Conservation (phyloP, 2,329 filamentous ascomycete genomes). For the Podosphaera fusca region DNA sequence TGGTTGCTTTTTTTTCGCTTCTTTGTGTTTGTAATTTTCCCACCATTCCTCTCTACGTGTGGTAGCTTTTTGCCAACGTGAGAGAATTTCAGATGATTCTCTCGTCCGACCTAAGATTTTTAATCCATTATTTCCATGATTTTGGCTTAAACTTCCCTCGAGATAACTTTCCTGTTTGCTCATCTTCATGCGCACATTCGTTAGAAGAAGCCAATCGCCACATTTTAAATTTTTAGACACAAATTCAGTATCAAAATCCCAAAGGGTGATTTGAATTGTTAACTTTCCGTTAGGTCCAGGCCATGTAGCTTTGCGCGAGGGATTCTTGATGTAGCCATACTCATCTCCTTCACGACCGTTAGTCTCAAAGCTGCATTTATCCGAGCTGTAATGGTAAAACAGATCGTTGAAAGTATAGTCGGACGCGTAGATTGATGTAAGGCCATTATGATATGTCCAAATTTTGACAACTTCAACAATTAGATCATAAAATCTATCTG, state of each 20-base stretch:
- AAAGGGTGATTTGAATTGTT: slow-evolving; percentile 50
- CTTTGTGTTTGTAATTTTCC: slow-evolving; percentile 19
- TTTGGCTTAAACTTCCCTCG: slow-evolving; percentile 39
- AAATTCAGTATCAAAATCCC: slow-evolving; percentile 38
- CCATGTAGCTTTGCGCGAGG: slow-evolving; percentile 25
- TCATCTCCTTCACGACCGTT: slow-evolving; percentile 26
- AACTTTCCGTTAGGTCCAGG: slow-evolving; percentile 50
- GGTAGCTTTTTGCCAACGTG: slow-evolving; percentile 31
- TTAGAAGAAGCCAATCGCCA: slow-evolving; percentile 40
- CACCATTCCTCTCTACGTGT: slow-evolving; percentile 41
- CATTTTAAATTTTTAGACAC: slow-evolving; percentile 30
- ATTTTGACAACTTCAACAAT: slow-evolving; percentile 46
- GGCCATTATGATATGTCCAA: slow-evolving; percentile 17
- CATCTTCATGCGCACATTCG: slow-evolving; percentile 48
- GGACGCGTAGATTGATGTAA: slow-evolving; percentile 44
- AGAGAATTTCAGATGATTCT: slow-evolving; percentile 21
- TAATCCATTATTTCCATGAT: slow-evolving; percentile 32
- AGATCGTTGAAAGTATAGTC: slow-evolving; percentile 55
- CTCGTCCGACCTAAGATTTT: slow-evolving; percentile 22
- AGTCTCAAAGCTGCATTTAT: slow-evolving; percentile 4
- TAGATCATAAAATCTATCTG: slow-evolving; percentile 38
- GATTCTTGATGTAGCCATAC: slow-evolving; percentile 26
- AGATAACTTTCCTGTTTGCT: slow-evolving; percentile 29
- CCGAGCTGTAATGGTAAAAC: slow-evolving; percentile 26
- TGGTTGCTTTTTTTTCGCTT: slow-evolving; percentile 4